These are phyloP conservation scores for Intubia oerlemansii DNA, from an alignment of 2,329 filamentous ascomycete genomes.

Conservation along the genomic window DNA sequence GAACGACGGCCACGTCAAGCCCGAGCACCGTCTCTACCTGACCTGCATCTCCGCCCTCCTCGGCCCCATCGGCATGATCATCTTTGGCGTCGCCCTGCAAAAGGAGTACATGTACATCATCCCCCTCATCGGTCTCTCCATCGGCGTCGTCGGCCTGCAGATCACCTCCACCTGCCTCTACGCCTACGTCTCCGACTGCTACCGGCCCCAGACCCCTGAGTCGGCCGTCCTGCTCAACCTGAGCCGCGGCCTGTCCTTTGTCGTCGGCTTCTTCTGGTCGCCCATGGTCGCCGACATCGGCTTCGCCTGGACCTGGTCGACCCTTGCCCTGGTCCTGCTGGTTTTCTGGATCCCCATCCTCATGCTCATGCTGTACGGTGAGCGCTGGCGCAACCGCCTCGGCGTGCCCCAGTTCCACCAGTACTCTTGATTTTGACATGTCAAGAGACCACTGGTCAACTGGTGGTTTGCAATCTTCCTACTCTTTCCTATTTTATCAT, in stretches of 20 bases:
- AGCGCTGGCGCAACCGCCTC: constrained; percentile 4
- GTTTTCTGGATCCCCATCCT: constrained; percentile 6
- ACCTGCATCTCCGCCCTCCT: constrained; percentile 4
- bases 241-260: constrained; percentile 5
- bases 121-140: constrained; percentile 3
- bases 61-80: constrained; percentile 5
- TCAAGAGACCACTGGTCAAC: no score
- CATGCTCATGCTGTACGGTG: constrained; percentile 4
- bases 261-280: constrained; percentile 6
- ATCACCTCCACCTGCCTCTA: constrained; percentile 7
- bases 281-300: constrained; percentile 5
- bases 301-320: constrained; percentile 6
- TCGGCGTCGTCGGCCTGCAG: constrained; percentile 6
- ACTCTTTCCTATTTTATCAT: no score
- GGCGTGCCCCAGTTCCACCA: constrained; percentile 5
- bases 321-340: constrained; percentile 5
- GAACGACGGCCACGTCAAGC: constrained; percentile 3
- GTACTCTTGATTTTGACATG: constrained; percentile 4
- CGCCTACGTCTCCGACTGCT: constrained; percentile 6
- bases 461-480: no score
- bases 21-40: constrained; percentile 6
- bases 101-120: constrained; percentile 2
- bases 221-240: constrained; percentile 7
- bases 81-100: constrained; percentile 5
- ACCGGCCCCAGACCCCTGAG: constrained; percentile 7